Conservation (phyloP, 2,329 filamentous ascomycete genomes). For the Aureobasidium vineae region DNA sequence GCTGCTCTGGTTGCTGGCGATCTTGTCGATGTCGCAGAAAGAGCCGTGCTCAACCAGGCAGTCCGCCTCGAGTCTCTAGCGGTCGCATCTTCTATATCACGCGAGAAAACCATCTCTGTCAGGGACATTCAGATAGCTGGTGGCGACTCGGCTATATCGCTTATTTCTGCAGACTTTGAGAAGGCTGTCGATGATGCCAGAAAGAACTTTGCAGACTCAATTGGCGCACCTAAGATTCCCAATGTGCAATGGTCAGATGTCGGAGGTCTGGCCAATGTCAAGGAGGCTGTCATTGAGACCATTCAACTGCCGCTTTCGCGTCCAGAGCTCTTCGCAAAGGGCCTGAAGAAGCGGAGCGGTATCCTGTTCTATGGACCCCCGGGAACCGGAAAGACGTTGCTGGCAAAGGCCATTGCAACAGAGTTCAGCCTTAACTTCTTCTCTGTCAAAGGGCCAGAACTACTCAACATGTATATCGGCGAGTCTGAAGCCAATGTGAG, state of each 20-base stretch:
- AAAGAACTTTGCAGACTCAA: slow-evolving; percentile 97
- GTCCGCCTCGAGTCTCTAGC: slow-evolving; percentile 74
- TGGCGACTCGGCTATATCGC: slow-evolving; percentile 71
- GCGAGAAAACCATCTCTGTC: slow-evolving; percentile 50
- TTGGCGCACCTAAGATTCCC: slow-evolving; percentile 95
- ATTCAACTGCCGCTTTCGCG: slow-evolving; percentile 90
- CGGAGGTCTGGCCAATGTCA: slow-evolving; percentile 87
- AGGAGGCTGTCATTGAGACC: slow-evolving; percentile 95
- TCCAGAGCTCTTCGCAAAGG: slow-evolving; percentile 91
- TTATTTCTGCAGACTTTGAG: slow-evolving; percentile 84
- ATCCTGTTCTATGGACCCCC: slow-evolving; percentile 91
- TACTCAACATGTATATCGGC: slow-evolving; percentile 96
- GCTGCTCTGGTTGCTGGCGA: slow-evolving; percentile 94
- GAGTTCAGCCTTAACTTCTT: slow-evolving; percentile 96
- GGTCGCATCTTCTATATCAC: slow-evolving; percentile 42
- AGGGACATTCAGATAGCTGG: slow-evolving; percentile 87
- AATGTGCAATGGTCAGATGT: slow-evolving; percentile 97
- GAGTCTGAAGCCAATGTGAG: slow-evolving; percentile 91
- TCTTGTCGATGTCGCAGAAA: slow-evolving; percentile 88
- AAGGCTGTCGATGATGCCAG: slow-evolving; percentile 90
- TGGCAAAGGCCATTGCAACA: slow-evolving; percentile 89
- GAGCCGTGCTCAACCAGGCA: slow-evolving; percentile 74
- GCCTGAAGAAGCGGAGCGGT: slow-evolving; percentile 95
- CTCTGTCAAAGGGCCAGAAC: slow-evolving; percentile 85
- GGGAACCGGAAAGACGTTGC: slow-evolving; percentile 86